A percentile compares a stretch with the other conserved stretches of the same genome.
These are phyloP conservation scores for Suillus occidentalis DNA, from an alignment of 768 basidiomycete genomes.

Conservation along the genomic window DNA sequence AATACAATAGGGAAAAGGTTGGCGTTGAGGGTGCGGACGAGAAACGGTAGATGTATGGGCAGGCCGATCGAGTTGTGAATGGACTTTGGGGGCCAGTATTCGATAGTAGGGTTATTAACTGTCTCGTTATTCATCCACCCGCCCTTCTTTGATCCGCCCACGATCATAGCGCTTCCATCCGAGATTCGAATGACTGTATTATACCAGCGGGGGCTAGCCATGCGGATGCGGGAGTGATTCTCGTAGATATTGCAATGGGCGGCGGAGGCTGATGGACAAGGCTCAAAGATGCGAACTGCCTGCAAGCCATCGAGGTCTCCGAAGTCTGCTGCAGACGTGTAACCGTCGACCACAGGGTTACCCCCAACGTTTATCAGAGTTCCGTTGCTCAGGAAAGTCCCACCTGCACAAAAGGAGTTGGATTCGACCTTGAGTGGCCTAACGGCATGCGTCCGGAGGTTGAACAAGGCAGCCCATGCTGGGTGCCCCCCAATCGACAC, in stretches of 20 bases:
- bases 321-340: slow-evolving; percentile 70
- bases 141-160: slow-evolving; percentile 79
- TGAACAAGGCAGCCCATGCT: slow-evolving; percentile 78
- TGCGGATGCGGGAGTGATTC: slow-evolving; percentile 58
- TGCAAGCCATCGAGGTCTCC: slow-evolving; percentile 75
- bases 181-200: slow-evolving; percentile 65
- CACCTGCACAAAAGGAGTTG: slow-evolving; percentile 87
- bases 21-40: slow-evolving; percentile 72
- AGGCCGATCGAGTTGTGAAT: slow-evolving; percentile 67
- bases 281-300: slow-evolving; percentile 68
- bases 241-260: slow-evolving; percentile 64
- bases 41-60: slow-evolving; percentile 62
- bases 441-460: slow-evolving; percentile 61
- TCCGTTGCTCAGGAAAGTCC: slow-evolving; percentile 74
- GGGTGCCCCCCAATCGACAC: slow-evolving; percentile 71
- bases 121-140: slow-evolving; percentile 87
- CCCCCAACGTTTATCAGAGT: slow-evolving; percentile 80
- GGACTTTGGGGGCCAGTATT: slow-evolving; percentile 80
- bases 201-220: slow-evolving; percentile 84
- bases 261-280: slow-evolving; percentile 52
- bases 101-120: slow-evolving; percentile 77
- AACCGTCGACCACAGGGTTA: slow-evolving; percentile 68
- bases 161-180: slow-evolving; percentile 82
- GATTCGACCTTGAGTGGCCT: slow-evolving; percentile 65
- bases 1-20: slow-evolving; percentile 83